A percentile compares a stretch with the other conserved stretches of the same genome.
These are phyloP conservation scores for Candida insectorum DNA, from an alignment of 805 yeast genomes.

Conservation along the genomic window DNA sequence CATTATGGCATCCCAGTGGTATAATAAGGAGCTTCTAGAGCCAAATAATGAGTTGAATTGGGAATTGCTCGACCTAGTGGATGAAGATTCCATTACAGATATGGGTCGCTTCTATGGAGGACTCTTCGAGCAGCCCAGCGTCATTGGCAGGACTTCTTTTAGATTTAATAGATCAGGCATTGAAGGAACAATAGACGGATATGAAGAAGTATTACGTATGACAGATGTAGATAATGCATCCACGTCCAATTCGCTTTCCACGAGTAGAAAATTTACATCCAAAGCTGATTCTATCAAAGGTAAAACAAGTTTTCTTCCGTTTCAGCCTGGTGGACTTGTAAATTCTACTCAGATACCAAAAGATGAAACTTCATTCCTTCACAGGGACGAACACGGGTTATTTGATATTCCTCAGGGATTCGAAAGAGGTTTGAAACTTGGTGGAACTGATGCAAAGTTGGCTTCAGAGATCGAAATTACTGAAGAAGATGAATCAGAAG, in stretches of 20 bases:
- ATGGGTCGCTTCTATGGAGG: slow-evolving; percentile 36
- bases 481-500: slow-evolving; percentile 13
- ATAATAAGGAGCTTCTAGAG: slow-evolving; percentile 45
- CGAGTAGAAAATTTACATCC: slow-evolving; percentile 64
- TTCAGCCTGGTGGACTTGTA: slow-evolving; percentile 82
- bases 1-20: slow-evolving; percentile 2
- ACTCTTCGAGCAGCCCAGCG: slow-evolving; percentile 56
- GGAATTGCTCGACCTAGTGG: slow-evolving; percentile 69
- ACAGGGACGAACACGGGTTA: slow-evolving; percentile 66
- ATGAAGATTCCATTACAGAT: slow-evolving; percentile 34
- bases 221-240: slow-evolving; percentile 51
- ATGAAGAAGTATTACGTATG: slow-evolving; percentile 50
- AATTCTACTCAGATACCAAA: slow-evolving; percentile 14
- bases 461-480: slow-evolving; percentile 10
- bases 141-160: slow-evolving; percentile 59
- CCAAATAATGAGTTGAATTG: slow-evolving; percentile 66
- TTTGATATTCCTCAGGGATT: slow-evolving; percentile 84
- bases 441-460: slow-evolving; percentile 10
- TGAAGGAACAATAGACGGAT: slow-evolving; percentile 61
- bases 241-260: slow-evolving; percentile 68
- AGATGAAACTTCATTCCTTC: slow-evolving; percentile 44
- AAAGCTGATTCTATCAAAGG: slow-evolving; percentile 66
- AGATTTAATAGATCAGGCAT: slow-evolving; percentile 75
- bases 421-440: slow-evolving; percentile 57
- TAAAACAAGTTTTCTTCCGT: slow-evolving; percentile 72